These are phyloP conservation scores for maize (Zea mays) DNA, from an alignment of 176 grass and related monocot species.

Conservation along the genomic window Zm-B73-REFERENCE-NAM-5.0 NC_050104.1:127527501-127528000, in stretches of 20 bases:
- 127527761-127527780: slow-evolving; percentile 75
- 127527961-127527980: slow-evolving; percentile 98
- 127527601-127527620: slow-evolving; percentile 78
- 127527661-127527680: slow-evolving; percentile 87
- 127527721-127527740: slow-evolving; percentile 65
- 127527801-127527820: slow-evolving; percentile 54
- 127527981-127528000: slow-evolving; percentile 87
- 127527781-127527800: slow-evolving; percentile 99
- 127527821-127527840: slow-evolving; percentile 60
- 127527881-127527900: slow-evolving; percentile 85
- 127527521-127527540: slow-evolving; percentile 80
- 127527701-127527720: slow-evolving; percentile 91
- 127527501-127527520: slow-evolving; percentile 84
- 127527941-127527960: slow-evolving; percentile 92
- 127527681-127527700: slow-evolving; percentile 80
- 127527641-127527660: slow-evolving; percentile 33
- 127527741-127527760: slow-evolving; percentile 93
- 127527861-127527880: slow-evolving; percentile 95
- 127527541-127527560: slow-evolving; percentile 43
- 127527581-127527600: slow-evolving; percentile 88
- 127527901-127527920: slow-evolving; percentile 88
- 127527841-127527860: slow-evolving; percentile 97
- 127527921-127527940: slow-evolving; percentile 88
- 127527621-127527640: slow-evolving; percentile 38
- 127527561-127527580: slow-evolving; percentile 81